Percentiles rank a stretch among this genome's conserved stretches.
phyloP scores from a whole-genome alignment of 768 basidiomycete species.

The Mycena floridula region DNA sequence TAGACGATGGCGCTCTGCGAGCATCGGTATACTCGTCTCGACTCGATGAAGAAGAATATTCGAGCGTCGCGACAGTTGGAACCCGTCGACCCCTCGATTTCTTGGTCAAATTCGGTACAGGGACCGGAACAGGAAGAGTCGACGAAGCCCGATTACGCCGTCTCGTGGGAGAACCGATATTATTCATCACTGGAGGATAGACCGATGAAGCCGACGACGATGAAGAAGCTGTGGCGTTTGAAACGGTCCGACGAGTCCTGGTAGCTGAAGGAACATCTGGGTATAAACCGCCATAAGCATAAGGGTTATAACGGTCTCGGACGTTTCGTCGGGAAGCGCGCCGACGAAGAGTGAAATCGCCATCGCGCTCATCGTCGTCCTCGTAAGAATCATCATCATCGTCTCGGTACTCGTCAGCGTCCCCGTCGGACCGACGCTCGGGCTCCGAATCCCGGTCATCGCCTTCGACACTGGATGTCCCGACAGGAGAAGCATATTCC shows the following conservation, averaged over 20 bases:
- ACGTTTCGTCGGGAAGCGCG: too few species aligned
- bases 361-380: conserved; percentile 5
- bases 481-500: neutral
- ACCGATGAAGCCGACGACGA: conserved; percentile 10
- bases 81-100: conserved; percentile 65
- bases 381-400: conserved; percentile 4
- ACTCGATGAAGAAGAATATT: neutral
- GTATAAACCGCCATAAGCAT: neutral
- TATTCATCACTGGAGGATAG: conserved; percentile 14
- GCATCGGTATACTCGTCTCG: neutral
- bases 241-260: conserved; percentile 6
- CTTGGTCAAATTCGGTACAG: conserved; percentile 65
- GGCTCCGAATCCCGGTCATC: neutral
- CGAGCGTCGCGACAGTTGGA: conserved; percentile 40
- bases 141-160: conserved; percentile 26
- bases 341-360: neutral
- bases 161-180: conserved; percentile 14
- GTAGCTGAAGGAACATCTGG: neutral
- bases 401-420: conserved; percentile 4
- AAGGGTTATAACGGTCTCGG: neutral
- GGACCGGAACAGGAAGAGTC: conserved; percentile 48
- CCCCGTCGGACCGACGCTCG: neutral
- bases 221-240: conserved; percentile 7
- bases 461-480: neutral
- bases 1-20: conserved; percentile 7